Conservation (phyloP, 352 stramenopile genomes). For the Phytophthora pluvialis region DNA sequence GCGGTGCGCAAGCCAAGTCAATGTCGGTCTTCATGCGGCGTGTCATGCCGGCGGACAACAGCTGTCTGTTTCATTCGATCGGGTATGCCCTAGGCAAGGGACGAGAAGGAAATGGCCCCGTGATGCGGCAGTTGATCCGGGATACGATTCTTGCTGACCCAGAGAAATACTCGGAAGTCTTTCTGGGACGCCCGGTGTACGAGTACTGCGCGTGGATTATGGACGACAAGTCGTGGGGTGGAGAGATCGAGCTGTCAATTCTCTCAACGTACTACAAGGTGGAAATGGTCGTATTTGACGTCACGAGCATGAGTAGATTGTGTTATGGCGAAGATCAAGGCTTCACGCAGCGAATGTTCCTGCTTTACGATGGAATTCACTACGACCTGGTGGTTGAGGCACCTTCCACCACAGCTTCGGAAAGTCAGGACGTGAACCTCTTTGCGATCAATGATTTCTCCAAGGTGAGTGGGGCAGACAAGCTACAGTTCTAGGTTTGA, state of each 20-base stretch:
- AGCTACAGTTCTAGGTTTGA: neutral
- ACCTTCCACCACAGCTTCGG: conserved; percentile 46
- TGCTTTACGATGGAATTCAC: conserved; percentile 89
- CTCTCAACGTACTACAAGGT: conserved; percentile 78
- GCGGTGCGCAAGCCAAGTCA: conserved; percentile 25
- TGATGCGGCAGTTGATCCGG: conserved; percentile 77
- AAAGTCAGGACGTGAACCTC: conserved; percentile 64
- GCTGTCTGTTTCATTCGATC: conserved; percentile 89
- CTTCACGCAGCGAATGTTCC: conserved; percentile 83
- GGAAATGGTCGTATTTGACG: conserved; percentile 88
- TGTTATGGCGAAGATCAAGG: conserved; percentile 86
- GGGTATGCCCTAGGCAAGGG: conserved; percentile 72
- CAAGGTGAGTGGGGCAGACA: conserved; percentile 49
- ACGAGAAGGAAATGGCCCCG: conserved; percentile 58
- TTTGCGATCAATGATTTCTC: conserved; percentile 87
- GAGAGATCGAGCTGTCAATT: conserved; percentile 89
- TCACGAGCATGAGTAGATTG: conserved; percentile 84
- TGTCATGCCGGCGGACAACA: conserved; percentile 86
- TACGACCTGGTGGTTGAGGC: conserved; percentile 84
- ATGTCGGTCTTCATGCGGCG: conserved; percentile 71
- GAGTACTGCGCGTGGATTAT: conserved; percentile 90
- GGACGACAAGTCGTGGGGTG: conserved; percentile 83
- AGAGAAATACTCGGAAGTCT: conserved; percentile 75
- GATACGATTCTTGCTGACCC: conserved; percentile 72
- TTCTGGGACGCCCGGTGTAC: conserved; percentile 73